Evolutionary conservation across 1,139 yeast species (phyloP), one percentile per base, ranked within the genome.

Genomic region (Blastobotrys petasosporus): DNA sequence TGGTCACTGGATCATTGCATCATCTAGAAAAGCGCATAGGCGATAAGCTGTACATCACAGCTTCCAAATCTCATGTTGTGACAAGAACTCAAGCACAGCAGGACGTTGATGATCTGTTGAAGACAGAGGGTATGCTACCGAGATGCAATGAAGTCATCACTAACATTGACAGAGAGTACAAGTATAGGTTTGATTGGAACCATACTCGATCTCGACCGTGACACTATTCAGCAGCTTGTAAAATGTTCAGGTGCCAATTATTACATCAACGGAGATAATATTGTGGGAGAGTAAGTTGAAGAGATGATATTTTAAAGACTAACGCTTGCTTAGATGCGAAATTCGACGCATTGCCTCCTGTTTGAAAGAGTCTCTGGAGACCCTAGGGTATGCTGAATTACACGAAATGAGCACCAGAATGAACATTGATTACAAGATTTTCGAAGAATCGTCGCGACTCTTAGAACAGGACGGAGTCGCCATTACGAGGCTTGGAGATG

Each of bases 21-120:
- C 42, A 50, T 10, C 17, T 56, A 10, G 42, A 47, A 13, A 17
- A 29, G n/a, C 35, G 32, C 10, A 38, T 53, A 7, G 49, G 44
- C 13, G 56, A 56, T 29, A 52, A 52, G 1, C 35, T 56, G 5
- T 55, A 50, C 30, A 12, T 53, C 5, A 54, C 56, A 2, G 15
- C 46, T 5, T 36, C 45, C 4, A 42, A 37, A 12, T 46, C 39
- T 16, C 53, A 50, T 5, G 51, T 55, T 12, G 52, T 56, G 11
- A 56, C 59, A 5, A 45, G 48, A 10, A 37, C 34, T 6, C 53
- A 54, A 16, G 54, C 53, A 5, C 47, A 47, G 41, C 10, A 25
- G 12, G 54, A 54, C 30, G 42, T 58, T 15, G 41, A 41, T 12
- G 45, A 46, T 5, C 48, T 49, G 12, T 45, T 57, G 5, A 23